These are phyloP conservation scores for Blastocystis sp. DNA, from an alignment of 352 stramenopile genomes.

Conservation along the genomic window DNA sequence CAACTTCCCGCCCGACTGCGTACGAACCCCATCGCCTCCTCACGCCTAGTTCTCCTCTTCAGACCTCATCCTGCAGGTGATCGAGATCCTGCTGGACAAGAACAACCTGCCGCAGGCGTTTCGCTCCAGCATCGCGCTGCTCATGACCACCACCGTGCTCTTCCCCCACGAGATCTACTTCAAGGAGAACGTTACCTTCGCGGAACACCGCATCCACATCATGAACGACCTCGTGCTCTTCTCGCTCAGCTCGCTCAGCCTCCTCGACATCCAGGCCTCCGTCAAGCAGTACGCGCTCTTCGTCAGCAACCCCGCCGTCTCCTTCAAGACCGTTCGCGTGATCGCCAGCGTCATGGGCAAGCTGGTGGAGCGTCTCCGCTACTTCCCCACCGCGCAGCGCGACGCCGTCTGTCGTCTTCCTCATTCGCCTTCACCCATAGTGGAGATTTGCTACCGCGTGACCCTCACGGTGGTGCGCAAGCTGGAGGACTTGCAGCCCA, in stretches of 20 bases:
- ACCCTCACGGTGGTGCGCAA: slow-evolving; percentile 36
- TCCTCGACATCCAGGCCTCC: not conserved
- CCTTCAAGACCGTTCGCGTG: not conserved
- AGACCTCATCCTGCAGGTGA: not conserved
- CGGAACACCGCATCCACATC: slow-evolving; percentile 7
- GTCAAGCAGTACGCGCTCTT: slow-evolving; percentile 16
- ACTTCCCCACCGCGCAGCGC: not conserved
- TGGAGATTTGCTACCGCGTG: slow-evolving; percentile 27
- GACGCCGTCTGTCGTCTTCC: not conserved
- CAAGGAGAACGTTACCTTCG: slow-evolving; percentile 13
- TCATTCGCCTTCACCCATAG: not conserved
- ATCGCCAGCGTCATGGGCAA: not conserved
- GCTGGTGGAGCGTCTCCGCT: slow-evolving; percentile 15
- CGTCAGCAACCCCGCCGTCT: slow-evolving; percentile 1
- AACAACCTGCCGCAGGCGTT: not conserved
- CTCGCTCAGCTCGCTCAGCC: not conserved
- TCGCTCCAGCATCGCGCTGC: not conserved
- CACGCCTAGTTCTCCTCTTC: slow-evolving; percentile 27
- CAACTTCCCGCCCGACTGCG: slow-evolving; percentile 48
- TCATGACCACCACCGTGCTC: slow-evolving; percentile 8
- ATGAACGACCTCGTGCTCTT: slow-evolving; percentile 13
- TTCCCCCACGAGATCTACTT: slow-evolving; percentile 20
- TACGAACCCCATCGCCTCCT: not conserved
- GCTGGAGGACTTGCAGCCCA: slow-evolving; percentile 30
- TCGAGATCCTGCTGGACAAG: not conserved